Conservation (phyloP, 2,329 filamentous ascomycete species). For the Cladosporium sp. region DNA sequence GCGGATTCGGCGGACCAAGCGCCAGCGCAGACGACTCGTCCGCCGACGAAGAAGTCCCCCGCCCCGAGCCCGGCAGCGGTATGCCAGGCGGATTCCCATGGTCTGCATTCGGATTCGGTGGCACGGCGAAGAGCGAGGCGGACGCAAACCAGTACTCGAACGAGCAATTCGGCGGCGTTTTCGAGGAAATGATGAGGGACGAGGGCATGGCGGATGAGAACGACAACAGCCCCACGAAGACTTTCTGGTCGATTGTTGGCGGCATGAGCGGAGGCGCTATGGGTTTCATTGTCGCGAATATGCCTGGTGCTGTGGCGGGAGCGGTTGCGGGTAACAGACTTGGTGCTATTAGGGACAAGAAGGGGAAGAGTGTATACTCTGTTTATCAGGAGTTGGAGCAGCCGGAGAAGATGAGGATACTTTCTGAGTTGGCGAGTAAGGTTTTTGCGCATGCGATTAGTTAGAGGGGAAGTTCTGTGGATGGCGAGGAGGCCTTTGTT, state of each 20-base stretch:
- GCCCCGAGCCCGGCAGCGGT: constrained; percentile 29
- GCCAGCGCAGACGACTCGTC: constrained; percentile 39
- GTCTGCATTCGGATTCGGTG: constrained; percentile 63
- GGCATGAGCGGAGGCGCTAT: constrained; percentile 82
- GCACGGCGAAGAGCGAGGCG: constrained; percentile 41
- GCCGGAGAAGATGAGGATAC: constrained; percentile 70
- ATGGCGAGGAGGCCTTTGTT: too few relatives aligned
- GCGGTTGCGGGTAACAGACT: constrained; percentile 88
- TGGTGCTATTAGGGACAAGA: constrained; percentile 83
- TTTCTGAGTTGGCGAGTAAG: constrained; percentile 79
- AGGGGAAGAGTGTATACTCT: constrained; percentile 89
- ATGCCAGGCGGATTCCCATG: constrained; percentile 62
- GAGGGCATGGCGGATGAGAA: constrained; percentile 65
- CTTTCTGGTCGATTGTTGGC: constrained; percentile 84
- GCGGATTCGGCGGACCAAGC: constrained; percentile 36
- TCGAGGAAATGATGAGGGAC: constrained; percentile 51
- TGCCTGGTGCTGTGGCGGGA: constrained; percentile 82
- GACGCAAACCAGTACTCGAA: constrained; percentile 51
- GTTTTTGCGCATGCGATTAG: constrained; percentile 78
- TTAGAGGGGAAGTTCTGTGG: constrained; percentile 31
- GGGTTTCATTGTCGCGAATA: constrained; percentile 91
- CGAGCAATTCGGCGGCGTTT: constrained; percentile 74
- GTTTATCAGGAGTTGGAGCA: constrained; percentile 88
- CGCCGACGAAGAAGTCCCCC: constrained; percentile 49
- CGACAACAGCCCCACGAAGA: constrained; percentile 56